These are phyloP conservation scores for Coniochaeta hoffmannii DNA, from an alignment of 2,329 filamentous ascomycete species.

Conservation along the genomic window DNA sequence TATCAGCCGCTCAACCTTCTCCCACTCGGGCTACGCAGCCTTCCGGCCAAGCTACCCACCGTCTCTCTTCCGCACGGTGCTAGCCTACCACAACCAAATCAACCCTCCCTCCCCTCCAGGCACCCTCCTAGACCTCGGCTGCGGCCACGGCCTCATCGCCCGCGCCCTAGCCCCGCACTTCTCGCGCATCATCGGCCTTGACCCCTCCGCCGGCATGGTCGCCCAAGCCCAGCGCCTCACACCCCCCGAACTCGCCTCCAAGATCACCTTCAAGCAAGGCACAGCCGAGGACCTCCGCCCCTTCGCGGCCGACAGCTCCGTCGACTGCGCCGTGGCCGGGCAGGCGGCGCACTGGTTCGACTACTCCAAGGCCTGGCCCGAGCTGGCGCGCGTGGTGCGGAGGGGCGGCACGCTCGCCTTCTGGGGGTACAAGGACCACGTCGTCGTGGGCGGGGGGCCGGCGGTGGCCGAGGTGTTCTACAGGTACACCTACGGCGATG, in stretches of 20 bases:
- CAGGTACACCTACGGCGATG: constrained; percentile 45
- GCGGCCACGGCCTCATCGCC: constrained; percentile 52
- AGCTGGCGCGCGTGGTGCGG: constrained; percentile 45
- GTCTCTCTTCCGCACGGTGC: constrained; percentile 43
- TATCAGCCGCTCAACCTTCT: constrained; percentile 46
- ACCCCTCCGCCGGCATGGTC: constrained; percentile 53
- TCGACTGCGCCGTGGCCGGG: constrained; percentile 44
- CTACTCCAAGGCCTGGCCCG: constrained; percentile 45
- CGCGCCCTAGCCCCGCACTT: constrained; percentile 48
- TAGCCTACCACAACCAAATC: constrained; percentile 40
- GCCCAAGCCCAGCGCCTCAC: constrained; percentile 37
- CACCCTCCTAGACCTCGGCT: constrained; percentile 51
- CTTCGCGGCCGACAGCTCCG: constrained; percentile 31
- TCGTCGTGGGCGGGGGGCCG: constrained; percentile 43
- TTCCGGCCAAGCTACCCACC: constrained; percentile 53
- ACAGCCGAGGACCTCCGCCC: constrained; percentile 47
- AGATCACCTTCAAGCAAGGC: constrained; percentile 41
- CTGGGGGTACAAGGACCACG: constrained; percentile 60
- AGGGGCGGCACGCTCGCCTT: constrained; percentile 53
- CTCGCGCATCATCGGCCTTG: constrained; percentile 40
- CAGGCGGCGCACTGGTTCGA: constrained; percentile 65
- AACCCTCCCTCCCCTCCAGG: constrained; percentile 19
- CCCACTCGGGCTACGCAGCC: constrained; percentile 48
- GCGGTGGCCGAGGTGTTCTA: constrained; percentile 45
- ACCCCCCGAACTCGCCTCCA: constrained; percentile 20